Conservation (phyloP, 176 grass and related monocot genomes). For the Themeda triandra region DNA sequence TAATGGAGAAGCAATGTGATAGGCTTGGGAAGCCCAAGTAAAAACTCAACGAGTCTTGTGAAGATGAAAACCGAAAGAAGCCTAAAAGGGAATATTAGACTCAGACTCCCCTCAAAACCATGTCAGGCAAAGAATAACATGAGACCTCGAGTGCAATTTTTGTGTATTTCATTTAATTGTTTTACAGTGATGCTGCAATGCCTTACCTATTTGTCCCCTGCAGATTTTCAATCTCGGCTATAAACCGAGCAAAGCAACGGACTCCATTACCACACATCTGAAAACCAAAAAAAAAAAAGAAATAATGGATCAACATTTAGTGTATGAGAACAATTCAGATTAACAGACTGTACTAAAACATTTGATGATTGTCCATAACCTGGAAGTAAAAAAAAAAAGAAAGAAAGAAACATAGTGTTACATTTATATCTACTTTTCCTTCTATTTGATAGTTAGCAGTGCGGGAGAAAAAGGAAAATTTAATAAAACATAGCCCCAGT, state of each 20-base stretch:
- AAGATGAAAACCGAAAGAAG: neutral
- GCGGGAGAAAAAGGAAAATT: neutral
- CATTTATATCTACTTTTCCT: neutral
- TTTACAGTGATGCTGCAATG: neutral
- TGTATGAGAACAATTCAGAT: conserved; percentile 7
- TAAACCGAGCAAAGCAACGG: conserved; percentile 85
- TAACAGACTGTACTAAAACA: neutral
- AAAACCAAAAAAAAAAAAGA: conserved; percentile 42
- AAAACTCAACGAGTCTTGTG: neutral
- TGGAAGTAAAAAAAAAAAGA: neutral
- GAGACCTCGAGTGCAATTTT: neutral
- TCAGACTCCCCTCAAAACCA: neutral
- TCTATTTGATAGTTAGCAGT: neutral
- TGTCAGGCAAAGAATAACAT: neutral
- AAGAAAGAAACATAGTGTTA: neutral
- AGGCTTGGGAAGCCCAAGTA: neutral
- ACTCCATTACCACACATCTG: conserved; percentile 99
- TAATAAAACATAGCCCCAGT: neutral
- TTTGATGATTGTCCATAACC: neutral
- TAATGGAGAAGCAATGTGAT: neutral
- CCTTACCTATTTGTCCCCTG: conserved; percentile 67
- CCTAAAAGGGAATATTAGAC: neutral
- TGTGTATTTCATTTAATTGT: conserved; percentile 6
- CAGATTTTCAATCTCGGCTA: conserved; percentile 86
- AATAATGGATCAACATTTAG: neutral